Evolutionary conservation across 371 early-diverging fungal genomes (phyloP).

Genomic region (Saksenaea oblongispora): DNA sequence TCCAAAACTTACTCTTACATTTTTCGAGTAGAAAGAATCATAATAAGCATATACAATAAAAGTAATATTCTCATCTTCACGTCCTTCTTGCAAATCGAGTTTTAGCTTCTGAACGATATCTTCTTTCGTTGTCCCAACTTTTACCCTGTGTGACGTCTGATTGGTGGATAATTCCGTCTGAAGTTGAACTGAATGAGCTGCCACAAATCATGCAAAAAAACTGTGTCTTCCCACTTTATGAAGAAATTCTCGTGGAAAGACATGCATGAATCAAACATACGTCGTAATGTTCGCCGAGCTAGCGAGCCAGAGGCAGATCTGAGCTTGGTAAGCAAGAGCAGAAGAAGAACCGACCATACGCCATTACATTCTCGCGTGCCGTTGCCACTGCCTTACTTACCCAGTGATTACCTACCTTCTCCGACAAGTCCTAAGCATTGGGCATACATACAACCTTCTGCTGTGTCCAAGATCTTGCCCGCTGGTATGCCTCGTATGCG

Average conservation of each 20-base stretch:
- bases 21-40: too few species aligned
- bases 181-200: too few species aligned
- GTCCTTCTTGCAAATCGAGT: neutral
- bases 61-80: neutral
- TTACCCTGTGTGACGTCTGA: too few species aligned
- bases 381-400: conserved; percentile 46
- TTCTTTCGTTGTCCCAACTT: too few species aligned
- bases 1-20: too few species aligned
- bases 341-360: neutral
- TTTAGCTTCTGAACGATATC: too few species aligned
- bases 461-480: neutral
- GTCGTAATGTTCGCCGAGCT: conserved; percentile 3
- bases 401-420: conserved; percentile 41
- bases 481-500: conserved; percentile 20
- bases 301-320: conserved; percentile 11
- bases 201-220: neutral
- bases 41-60: too few species aligned
- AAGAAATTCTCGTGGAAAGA: neutral
- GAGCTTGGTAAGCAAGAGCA: neutral
- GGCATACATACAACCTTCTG: conserved; percentile 11
- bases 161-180: too few species aligned
- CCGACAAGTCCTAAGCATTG: conserved; percentile 42
- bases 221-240: neutral
- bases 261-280: neutral
- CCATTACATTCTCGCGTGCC: conserved; percentile 30